phyloP scores from a whole-genome alignment of 2,329 filamentous ascomycete species.

The Ciborinia camelliae region DNA sequence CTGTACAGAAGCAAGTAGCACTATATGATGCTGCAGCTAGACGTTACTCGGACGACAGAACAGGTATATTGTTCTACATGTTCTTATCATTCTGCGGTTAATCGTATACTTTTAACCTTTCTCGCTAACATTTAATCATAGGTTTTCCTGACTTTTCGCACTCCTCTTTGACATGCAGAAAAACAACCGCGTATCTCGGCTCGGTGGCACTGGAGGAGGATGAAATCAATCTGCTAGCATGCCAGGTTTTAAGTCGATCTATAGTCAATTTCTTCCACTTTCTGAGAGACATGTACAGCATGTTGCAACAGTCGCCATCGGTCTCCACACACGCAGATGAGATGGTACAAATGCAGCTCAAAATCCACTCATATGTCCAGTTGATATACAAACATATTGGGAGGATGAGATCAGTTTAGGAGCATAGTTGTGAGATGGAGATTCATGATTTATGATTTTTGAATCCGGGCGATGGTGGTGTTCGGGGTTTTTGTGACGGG shows the following conservation, averaged over 20 bases:
- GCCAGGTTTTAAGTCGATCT: background rate
- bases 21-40: background rate
- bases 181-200: background rate
- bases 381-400: background rate
- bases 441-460: background rate
- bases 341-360: background rate
- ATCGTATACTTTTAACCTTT: background rate
- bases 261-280: background rate
- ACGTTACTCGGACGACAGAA: background rate
- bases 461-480: background rate
- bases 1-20: background rate
- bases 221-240: background rate
- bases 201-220: background rate
- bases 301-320: background rate
- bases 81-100: background rate
- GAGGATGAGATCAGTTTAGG: background rate
- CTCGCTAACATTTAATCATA: background rate
- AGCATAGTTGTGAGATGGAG: background rate
- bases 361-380: background rate
- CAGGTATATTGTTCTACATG: background rate
- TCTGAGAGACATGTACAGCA: background rate
- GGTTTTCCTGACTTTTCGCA: background rate
- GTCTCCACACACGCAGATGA: background rate
- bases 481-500: background rate
- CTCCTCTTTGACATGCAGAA: background rate